Percentiles rank a stretch among this genome's conserved stretches.
phyloP scores from a whole-genome alignment of 164 flowering plant species.

The Cinnamomum chago region DNA sequence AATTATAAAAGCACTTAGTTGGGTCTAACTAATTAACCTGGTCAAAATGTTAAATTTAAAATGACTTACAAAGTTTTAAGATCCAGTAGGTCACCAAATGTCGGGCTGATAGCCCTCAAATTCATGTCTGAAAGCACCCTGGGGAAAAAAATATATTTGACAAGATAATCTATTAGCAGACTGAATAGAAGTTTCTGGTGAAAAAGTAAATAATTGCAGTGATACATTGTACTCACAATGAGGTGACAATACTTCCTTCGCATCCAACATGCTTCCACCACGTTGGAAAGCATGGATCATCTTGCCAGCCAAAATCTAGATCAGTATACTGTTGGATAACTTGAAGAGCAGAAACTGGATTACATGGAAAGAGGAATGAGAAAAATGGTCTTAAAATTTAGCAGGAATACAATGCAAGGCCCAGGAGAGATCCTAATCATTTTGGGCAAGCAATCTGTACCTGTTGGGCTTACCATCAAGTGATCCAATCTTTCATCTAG shows the following conservation, averaged over 20 bases:
- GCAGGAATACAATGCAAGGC: background rate
- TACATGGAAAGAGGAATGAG: constrained; percentile 1
- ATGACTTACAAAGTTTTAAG: constrained; percentile 59
- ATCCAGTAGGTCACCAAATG: constrained; percentile 74
- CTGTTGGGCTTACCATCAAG: background rate
- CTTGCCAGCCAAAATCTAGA: constrained; percentile 75
- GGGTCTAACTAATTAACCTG: background rate
- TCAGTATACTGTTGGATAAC: constrained; percentile 72
- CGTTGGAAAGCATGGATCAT: constrained; percentile 81
- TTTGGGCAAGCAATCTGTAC: background rate
- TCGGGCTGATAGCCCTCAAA: constrained; percentile 65
- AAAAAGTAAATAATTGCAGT: background rate
- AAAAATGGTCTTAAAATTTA: background rate
- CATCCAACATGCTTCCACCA: constrained; percentile 72
- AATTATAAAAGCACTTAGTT: background rate
- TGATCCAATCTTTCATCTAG: background rate
- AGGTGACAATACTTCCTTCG: constrained; percentile 65
- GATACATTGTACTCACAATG: constrained; percentile 47
- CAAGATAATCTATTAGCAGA: constrained; percentile 1
- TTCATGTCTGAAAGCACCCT: constrained; percentile 62
- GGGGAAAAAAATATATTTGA: background rate
- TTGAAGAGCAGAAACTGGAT: constrained; percentile 80
- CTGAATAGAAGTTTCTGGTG: background rate
- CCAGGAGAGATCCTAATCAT: background rate
- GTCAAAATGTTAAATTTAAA: background rate